Evolutionary conservation across 345 rosid genomes (phyloP).

Genomic region (Aquilaria yunnanensis): DNA sequence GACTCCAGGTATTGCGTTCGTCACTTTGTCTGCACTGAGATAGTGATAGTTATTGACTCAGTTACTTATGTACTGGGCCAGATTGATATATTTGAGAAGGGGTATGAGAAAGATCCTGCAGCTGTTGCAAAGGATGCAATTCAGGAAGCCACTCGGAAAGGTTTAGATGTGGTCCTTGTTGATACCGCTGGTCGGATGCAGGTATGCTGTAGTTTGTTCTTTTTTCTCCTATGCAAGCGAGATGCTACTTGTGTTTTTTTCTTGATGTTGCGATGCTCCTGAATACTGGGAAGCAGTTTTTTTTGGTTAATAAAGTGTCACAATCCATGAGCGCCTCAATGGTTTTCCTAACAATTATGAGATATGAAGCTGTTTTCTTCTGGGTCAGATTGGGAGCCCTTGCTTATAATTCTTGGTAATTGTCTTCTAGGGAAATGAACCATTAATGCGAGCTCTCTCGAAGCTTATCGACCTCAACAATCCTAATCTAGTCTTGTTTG

Average conservation of each 20-base stretch:
- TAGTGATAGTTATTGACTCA: neutral
- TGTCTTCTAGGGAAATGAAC: constrained; percentile 76
- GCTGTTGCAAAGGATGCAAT: constrained; percentile 97
- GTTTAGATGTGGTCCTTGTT: constrained; percentile 94
- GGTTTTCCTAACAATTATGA: too few relatives aligned
- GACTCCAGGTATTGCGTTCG: constrained; percentile 63
- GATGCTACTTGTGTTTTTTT: neutral
- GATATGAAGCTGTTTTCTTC: too few relatives aligned
- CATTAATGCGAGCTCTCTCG: constrained; percentile 96
- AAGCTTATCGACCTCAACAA: constrained; percentile 79
- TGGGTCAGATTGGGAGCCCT: neutral
- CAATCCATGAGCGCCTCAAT: too few relatives aligned
- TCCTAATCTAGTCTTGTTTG: constrained; percentile 93
- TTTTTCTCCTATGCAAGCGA: neutral
- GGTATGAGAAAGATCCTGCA: constrained; percentile 98
- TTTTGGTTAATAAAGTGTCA: too few relatives aligned
- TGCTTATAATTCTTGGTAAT: neutral
- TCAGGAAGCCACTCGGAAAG: constrained; percentile 78
- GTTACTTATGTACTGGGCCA: constrained; percentile 20
- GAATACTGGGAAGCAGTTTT: too few relatives aligned
- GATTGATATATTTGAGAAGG: constrained; percentile 98
- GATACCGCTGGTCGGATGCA: constrained; percentile 99
- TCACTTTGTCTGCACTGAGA: neutral
- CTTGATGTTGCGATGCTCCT: neutral
- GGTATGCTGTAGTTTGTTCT: constrained; percentile 23